Evolutionary conservation across 2,329 filamentous ascomycete species (phyloP).

Genomic region (Hymenotorrendiella dingleyae): DNA sequence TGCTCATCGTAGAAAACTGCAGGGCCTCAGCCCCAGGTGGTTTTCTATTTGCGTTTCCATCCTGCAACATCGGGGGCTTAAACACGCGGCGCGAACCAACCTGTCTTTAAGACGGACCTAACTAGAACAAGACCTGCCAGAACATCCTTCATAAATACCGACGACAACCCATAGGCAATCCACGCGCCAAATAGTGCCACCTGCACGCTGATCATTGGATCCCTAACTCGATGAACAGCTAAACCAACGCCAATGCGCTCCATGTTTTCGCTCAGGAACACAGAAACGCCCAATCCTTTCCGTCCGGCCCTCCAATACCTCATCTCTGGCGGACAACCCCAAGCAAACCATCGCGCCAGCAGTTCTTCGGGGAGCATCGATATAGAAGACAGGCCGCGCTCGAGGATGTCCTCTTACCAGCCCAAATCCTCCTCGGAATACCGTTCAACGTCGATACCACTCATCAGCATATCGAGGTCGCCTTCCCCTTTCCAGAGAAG

Average conservation of each 20-base stretch:
- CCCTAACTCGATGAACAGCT: no score
- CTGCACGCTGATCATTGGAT: no score
- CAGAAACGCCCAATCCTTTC: slow-evolving; percentile 30
- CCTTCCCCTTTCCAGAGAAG: slow-evolving; percentile 39
- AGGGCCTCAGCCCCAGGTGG: no score
- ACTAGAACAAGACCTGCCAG: no score
- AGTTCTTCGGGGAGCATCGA: slow-evolving; percentile 24
- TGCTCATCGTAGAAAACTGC: no score
- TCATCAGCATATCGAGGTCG: slow-evolving; percentile 40
- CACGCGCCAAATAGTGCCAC: no score
- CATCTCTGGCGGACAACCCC: slow-evolving; percentile 13
- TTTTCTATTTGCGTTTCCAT: no score
- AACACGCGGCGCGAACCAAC: no score
- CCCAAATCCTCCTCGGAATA: slow-evolving; percentile 27
- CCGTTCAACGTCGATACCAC: slow-evolving; percentile 34
- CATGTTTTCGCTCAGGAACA: slow-evolving; percentile 29
- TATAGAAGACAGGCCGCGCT: slow-evolving; percentile 17
- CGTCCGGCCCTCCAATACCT: slow-evolving; percentile 35
- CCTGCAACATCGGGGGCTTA: no score
- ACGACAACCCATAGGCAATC: no score
- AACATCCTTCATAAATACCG: no score
- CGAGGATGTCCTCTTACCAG: slow-evolving; percentile 23
- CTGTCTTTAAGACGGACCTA: no score
- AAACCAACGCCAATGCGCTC: slow-evolving; percentile 6
- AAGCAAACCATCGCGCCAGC: slow-evolving; percentile 19